These are phyloP conservation scores for Gymnopilus junonius DNA, from an alignment of 768 basidiomycete genomes.

Conservation along the genomic window DNA sequence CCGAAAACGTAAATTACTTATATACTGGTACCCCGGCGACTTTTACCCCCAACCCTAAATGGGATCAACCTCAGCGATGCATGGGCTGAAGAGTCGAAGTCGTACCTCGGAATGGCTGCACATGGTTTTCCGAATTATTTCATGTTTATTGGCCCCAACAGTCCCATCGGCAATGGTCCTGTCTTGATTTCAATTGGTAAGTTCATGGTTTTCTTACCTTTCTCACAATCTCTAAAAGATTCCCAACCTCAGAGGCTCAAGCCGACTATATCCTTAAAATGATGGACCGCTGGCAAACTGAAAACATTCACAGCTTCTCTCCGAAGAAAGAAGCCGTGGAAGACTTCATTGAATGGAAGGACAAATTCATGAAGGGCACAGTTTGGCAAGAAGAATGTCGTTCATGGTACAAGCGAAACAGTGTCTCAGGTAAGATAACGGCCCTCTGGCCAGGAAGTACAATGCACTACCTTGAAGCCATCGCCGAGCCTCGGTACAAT, in stretches of 20 bases:
- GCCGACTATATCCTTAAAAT: constrained; percentile 38
- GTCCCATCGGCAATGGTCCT: constrained; percentile 40
- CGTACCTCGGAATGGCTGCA: constrained; percentile 35
- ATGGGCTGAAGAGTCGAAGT: constrained; percentile 35
- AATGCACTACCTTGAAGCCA: constrained; percentile 36
- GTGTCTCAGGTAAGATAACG: constrained; percentile 29
- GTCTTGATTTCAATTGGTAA: constrained; percentile 33
- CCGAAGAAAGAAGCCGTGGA: constrained; percentile 38
- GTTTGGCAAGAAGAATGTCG: constrained; percentile 36
- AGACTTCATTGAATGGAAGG: constrained; percentile 37
- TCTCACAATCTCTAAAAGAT: background rate
- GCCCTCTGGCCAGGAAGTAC: constrained; percentile 40
- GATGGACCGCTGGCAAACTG: constrained; percentile 39
- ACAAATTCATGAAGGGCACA: constrained; percentile 37
- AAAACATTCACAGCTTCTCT: constrained; percentile 39
- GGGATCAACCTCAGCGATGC: constrained; percentile 33
- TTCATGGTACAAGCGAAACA: constrained; percentile 38
- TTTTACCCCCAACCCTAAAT: background rate
- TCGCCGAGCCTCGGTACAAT: constrained; percentile 34
- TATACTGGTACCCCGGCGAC: no score
- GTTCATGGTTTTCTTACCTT: background rate
- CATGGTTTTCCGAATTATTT: constrained; percentile 40
- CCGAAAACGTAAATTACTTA: no score
- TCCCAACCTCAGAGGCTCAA: constrained; percentile 32
- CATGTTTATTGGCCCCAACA: constrained; percentile 36